A percentile compares a stretch with the other conserved stretches of the same genome.
These are phyloP conservation scores for Candida pini DNA, from an alignment of 805 yeast genomes.

Conservation along the genomic window DNA sequence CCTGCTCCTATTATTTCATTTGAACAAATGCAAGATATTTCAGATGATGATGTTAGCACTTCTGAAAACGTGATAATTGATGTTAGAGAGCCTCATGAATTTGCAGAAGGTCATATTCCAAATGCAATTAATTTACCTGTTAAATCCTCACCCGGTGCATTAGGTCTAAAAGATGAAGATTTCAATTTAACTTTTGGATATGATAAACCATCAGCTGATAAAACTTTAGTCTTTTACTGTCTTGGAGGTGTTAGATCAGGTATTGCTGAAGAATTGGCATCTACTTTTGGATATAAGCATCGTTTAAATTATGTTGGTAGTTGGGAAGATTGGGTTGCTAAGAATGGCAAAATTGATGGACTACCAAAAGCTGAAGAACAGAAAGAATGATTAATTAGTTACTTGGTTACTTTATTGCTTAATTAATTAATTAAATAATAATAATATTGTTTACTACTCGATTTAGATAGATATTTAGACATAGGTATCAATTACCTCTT, in stretches of 20 bases:
- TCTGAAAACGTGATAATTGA: slow-evolving; percentile 63
- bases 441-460: no score
- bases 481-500: background rate
- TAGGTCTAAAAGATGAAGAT: slow-evolving; percentile 72
- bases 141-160: slow-evolving; percentile 88
- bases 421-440: no score
- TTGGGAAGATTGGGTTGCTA: slow-evolving; percentile 72
- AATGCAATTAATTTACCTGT: slow-evolving; percentile 82
- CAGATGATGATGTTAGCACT: slow-evolving; percentile 30
- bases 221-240: slow-evolving; percentile 84
- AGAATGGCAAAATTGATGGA: slow-evolving; percentile 30
- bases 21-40: slow-evolving; percentile 35
- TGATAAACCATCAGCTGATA: slow-evolving; percentile 64
- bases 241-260: slow-evolving; percentile 88
- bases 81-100: slow-evolving; percentile 88
- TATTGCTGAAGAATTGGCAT: slow-evolving; percentile 87
- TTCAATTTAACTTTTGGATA: slow-evolving; percentile 79
- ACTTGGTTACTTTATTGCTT: background rate
- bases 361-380: slow-evolving; percentile 8
- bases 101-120: slow-evolving; percentile 69
- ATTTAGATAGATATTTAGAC: no score
- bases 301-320: slow-evolving; percentile 87
- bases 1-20: slow-evolving; percentile 27
- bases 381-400: slow-evolving; percentile 1
- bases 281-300: slow-evolving; percentile 78